Conservation (phyloP, 2,329 filamentous ascomycete genomes). For the Penicillium brevicompactum region DNA sequence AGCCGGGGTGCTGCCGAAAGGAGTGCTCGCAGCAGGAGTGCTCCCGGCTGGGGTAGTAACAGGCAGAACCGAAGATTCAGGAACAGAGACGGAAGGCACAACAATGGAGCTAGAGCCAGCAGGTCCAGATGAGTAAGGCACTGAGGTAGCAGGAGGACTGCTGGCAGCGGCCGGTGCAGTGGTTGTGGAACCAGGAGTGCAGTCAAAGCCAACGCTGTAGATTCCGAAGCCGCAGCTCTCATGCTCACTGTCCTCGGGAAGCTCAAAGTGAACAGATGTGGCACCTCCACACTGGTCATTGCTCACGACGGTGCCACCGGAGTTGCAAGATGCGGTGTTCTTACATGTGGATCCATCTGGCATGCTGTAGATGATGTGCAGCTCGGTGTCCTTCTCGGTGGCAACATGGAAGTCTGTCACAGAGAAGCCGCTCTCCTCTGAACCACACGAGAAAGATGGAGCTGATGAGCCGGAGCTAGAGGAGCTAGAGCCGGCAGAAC, state of each 20-base stretch:
- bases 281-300: slow-evolving; percentile 95
- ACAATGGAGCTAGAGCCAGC: slow-evolving; percentile 23
- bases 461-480: slow-evolving; percentile 46
- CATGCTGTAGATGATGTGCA: slow-evolving; percentile 89
- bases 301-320: slow-evolving; percentile 67
- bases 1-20: background rate
- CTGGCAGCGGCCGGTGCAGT: slow-evolving; percentile 3
- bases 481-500: background rate
- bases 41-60: slow-evolving; percentile 13
- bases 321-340: slow-evolving; percentile 69
- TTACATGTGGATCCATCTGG: slow-evolving; percentile 79
- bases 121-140: slow-evolving; percentile 27
- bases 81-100: slow-evolving; percentile 6
- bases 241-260: slow-evolving; percentile 57
- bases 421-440: slow-evolving; percentile 65
- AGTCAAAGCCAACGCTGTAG: slow-evolving; percentile 32
- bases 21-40: slow-evolving; percentile 12
- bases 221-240: slow-evolving; percentile 69
- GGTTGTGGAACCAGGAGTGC: slow-evolving; percentile 24
- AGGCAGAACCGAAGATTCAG: background rate
- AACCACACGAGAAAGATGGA: slow-evolving; percentile 63
- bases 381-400: slow-evolving; percentile 72
- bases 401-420: slow-evolving; percentile 73
- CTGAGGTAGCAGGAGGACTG: slow-evolving; percentile 6
- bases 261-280: slow-evolving; percentile 71